Evolutionary conservation across 352 stramenopile species (phyloP).

Genomic region (Halophytophthora polymorphica): DNA sequence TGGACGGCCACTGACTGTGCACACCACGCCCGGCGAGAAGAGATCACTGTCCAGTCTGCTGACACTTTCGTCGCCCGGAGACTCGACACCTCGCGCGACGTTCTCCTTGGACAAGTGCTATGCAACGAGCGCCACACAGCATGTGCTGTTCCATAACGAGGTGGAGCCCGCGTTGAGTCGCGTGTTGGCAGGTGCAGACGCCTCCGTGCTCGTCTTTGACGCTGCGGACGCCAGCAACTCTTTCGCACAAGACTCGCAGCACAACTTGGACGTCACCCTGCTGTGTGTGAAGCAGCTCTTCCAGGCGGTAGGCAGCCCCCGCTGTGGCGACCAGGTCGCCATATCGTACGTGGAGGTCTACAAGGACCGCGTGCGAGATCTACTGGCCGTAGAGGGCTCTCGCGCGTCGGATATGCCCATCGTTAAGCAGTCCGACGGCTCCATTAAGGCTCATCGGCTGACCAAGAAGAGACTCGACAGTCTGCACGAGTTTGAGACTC

Average conservation of each 20-base stretch:
- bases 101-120: conserved; percentile 49
- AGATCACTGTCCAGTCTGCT: conserved; percentile 13
- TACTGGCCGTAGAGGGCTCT: conserved; percentile 39
- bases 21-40: conserved; percentile 8
- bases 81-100: conserved; percentile 1
- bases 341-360: conserved; percentile 87
- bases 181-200: conserved; percentile 45
- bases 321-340: conserved; percentile 23
- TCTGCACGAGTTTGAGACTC: conserved; percentile 27
- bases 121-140: conserved; percentile 31
- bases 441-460: conserved; percentile 33
- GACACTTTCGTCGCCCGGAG: conserved; percentile 6
- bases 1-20: conserved; percentile 16
- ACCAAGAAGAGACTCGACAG: conserved; percentile 24
- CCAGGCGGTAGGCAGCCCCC: conserved; percentile 23
- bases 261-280: conserved; percentile 48
- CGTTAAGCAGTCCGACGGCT: conserved; percentile 33
- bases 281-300: conserved; percentile 47
- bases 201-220: conserved; percentile 56
- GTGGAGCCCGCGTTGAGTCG: conserved; percentile 28
- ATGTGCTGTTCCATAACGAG: conserved; percentile 37
- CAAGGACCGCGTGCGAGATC: conserved; percentile 84
- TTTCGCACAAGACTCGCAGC: conserved; percentile 57
- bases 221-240: conserved; percentile 62
- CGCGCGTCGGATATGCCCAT: conserved; percentile 28